Percentiles rank a stretch among this genome's conserved stretches.
phyloP scores from a whole-genome alignment of 108 stramenopile genomes.

The Cylindrotheca closterium region DNA sequence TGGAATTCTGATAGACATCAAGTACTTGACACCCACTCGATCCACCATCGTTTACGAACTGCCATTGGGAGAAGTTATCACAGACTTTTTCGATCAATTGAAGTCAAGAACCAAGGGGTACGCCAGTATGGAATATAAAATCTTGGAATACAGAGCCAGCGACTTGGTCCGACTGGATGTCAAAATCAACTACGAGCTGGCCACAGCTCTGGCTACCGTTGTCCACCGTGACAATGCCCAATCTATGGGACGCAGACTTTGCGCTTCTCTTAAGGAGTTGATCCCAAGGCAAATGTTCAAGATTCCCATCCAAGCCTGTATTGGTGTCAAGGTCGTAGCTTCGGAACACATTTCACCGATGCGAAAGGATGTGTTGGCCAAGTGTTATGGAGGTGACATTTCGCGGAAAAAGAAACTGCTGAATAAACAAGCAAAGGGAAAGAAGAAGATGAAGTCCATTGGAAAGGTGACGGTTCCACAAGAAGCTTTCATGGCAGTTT shows the following conservation, averaged over 20 bases:
- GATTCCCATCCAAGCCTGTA: slow-evolving; percentile 93
- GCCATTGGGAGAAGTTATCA: slow-evolving; percentile 94
- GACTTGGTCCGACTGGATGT: slow-evolving; percentile 95
- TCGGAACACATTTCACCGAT: slow-evolving; percentile 88
- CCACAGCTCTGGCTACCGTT: slow-evolving; percentile 91
- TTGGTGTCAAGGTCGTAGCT: slow-evolving; percentile 91
- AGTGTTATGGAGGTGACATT: slow-evolving; percentile 98
- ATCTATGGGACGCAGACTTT: slow-evolving; percentile 72
- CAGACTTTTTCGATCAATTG: slow-evolving; percentile 97
- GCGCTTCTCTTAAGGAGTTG: slow-evolving; percentile 85
- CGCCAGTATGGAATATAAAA: slow-evolving; percentile 96
- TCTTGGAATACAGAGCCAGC: slow-evolving; percentile 87
- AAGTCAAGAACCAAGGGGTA: slow-evolving; percentile 97
- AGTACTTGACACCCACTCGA: slow-evolving; percentile 93
- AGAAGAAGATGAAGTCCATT: slow-evolving; percentile 98
- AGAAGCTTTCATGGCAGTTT: slow-evolving; percentile 98
- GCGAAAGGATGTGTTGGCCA: slow-evolving; percentile 98
- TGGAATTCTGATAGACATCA: slow-evolving; percentile 88
- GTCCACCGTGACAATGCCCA: slow-evolving; percentile 93
- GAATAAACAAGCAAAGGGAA: slow-evolving; percentile 99
- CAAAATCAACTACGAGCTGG: slow-evolving; percentile 94
- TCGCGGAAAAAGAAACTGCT: slow-evolving; percentile 98
- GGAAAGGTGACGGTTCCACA: slow-evolving; percentile 98
- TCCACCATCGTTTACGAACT: slow-evolving; percentile 89
- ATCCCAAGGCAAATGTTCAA: slow-evolving; percentile 99